Evolutionary conservation across 2,329 filamentous ascomycete species (phyloP).

Genomic region (Coniochaeta hoffmannii): DNA sequence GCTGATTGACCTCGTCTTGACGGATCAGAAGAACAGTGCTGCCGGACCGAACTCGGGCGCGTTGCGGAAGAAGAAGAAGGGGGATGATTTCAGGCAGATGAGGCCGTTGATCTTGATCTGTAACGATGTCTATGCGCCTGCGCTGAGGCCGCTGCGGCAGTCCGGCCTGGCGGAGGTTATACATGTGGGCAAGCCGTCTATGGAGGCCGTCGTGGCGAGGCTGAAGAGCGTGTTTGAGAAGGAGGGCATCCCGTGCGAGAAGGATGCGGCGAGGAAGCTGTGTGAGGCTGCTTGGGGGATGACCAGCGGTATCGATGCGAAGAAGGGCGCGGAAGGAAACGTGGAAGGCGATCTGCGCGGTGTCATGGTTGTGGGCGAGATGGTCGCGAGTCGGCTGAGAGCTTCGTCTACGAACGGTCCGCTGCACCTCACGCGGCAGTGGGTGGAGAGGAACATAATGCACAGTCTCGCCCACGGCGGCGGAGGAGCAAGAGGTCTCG

Average conservation of each 20-base stretch:
- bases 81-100: conserved; percentile 79
- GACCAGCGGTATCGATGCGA: conserved; percentile 61
- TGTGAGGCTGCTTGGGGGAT: conserved; percentile 82
- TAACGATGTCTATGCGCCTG: conserved; percentile 93
- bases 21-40: conserved; percentile 77
- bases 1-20: conserved; percentile 77
- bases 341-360: conserved; percentile 69
- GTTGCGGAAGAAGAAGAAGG: conserved; percentile 53
- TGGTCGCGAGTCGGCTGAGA: conserved; percentile 68
- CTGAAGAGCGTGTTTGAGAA: conserved; percentile 80
- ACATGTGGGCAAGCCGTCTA: conserved; percentile 78
- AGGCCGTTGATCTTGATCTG: conserved; percentile 90
- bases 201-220: conserved; percentile 77
- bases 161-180: conserved; percentile 82
- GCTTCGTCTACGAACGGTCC: conserved; percentile 34
- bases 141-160: conserved; percentile 78
- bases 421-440: conserved; percentile 58
- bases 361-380: conserved; percentile 80
- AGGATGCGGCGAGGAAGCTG: conserved; percentile 77
- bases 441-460: conserved; percentile 68
- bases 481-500: conserved; percentile 62
- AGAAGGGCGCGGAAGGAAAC: conserved; percentile 59
- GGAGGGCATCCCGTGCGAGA: conserved; percentile 82
- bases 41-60: conserved; percentile 19
- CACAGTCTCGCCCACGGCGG: conserved; percentile 63